Evolutionary conservation across 2,329 filamentous ascomycete genomes (phyloP).

Genomic region (Fusarium robinianum): DNA sequence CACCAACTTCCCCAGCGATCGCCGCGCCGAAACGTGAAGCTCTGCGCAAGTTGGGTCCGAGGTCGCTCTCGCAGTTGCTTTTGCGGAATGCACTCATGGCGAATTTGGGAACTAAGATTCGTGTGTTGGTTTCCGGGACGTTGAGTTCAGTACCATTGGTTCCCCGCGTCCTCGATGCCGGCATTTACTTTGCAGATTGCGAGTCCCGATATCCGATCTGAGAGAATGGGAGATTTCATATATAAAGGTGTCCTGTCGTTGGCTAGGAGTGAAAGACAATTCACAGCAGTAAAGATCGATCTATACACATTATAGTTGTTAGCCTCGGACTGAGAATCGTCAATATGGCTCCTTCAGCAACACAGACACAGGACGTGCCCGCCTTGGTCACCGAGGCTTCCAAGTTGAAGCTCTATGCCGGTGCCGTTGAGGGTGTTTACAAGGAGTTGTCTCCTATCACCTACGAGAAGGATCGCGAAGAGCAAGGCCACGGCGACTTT

Average conservation of each 20-base stretch:
- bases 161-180: constrained; percentile 20
- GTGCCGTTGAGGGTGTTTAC: constrained; percentile 33
- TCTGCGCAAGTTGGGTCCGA: constrained; percentile 25
- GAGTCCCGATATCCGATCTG: constrained; percentile 17
- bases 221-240: constrained; percentile 14
- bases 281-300: no score
- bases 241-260: constrained; percentile 11
- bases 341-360: constrained; percentile 35
- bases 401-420: constrained; percentile 37
- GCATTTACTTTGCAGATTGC: constrained; percentile 14
- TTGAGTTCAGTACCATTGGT: background rate
- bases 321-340: no score
- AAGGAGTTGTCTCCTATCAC: constrained; percentile 30
- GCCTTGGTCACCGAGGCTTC: constrained; percentile 18
- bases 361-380: constrained; percentile 27
- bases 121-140: background rate
- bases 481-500: constrained; percentile 26
- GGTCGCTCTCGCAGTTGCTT: constrained; percentile 3
- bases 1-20: no score
- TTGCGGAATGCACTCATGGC: background rate
- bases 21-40: constrained; percentile 7
- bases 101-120: constrained; percentile 12
- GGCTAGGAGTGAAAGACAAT: no score
- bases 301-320: no score
- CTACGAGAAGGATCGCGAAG: constrained; percentile 30